These are phyloP conservation scores for Heteromeles arbutifolia DNA, from an alignment of 306 rosid genomes.

Conservation along the genomic window DNA sequence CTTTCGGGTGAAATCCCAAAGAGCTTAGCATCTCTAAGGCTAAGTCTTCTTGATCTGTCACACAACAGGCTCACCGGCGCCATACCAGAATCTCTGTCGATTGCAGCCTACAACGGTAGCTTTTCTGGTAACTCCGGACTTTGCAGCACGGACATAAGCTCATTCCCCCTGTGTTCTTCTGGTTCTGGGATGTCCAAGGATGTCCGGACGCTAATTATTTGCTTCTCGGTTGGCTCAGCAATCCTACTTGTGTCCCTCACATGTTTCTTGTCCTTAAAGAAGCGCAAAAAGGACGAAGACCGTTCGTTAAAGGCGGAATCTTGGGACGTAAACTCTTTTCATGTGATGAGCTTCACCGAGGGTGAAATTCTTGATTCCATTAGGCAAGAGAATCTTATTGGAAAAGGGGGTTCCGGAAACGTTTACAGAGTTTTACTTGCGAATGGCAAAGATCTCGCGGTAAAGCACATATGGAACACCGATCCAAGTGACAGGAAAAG, in stretches of 20 bases:
- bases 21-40: slow-evolving; percentile 38
- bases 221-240: slow-evolving; percentile 29
- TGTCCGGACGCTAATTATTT: slow-evolving; percentile 43
- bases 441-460: slow-evolving; percentile 75
- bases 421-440: slow-evolving; percentile 62
- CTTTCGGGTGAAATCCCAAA: slow-evolving; percentile 67
- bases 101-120: slow-evolving; percentile 76
- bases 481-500: slow-evolving; percentile 22
- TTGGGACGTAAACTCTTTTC: slow-evolving; percentile 88
- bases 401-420: slow-evolving; percentile 86
- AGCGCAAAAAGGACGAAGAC: slow-evolving; percentile 27
- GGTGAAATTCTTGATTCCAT: slow-evolving; percentile 84
- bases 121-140: slow-evolving; percentile 62
- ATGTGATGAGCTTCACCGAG: slow-evolving; percentile 64
- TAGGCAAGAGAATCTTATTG: slow-evolving; percentile 74
- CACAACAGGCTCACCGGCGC: slow-evolving; percentile 49
- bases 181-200: slow-evolving; percentile 33
- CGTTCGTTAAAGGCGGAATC: slow-evolving; percentile 71
- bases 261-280: slow-evolving; percentile 28
- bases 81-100: slow-evolving; percentile 48
- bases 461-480: slow-evolving; percentile 83
- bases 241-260: slow-evolving; percentile 26
- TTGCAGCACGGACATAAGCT: slow-evolving; percentile 37
- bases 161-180: slow-evolving; percentile 44
- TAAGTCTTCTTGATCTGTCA: slow-evolving; percentile 72